phyloP scores from a whole-genome alignment of 2,329 filamentous ascomycete species.

The Ascomycota sp. region DNA sequence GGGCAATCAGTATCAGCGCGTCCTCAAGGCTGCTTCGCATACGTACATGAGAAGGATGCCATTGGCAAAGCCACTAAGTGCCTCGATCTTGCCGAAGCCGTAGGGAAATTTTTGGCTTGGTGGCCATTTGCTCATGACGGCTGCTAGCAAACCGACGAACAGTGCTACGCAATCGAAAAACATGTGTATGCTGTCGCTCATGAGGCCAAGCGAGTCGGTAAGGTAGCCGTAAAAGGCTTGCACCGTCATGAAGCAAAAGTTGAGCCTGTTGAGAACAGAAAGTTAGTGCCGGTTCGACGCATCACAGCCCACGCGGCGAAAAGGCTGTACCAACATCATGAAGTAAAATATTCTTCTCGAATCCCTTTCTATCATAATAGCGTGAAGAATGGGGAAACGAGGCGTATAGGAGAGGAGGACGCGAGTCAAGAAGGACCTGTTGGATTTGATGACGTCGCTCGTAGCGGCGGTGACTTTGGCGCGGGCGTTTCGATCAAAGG shows the following conservation, averaged over 20 bases:
- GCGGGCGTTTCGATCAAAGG: conserved; percentile 9
- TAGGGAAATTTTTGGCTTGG: conserved; percentile 79
- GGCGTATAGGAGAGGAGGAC: conserved; percentile 51
- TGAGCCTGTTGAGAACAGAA: conserved; percentile 58
- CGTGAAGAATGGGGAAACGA: conserved; percentile 58
- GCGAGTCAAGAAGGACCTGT: conserved; percentile 47
- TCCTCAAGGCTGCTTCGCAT: background rate
- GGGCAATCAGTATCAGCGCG: conserved; percentile 3
- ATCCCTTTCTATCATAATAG: conserved; percentile 76
- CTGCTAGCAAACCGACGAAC: conserved; percentile 72
- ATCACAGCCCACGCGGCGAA: too few relatives aligned
- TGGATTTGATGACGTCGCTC: conserved; percentile 6
- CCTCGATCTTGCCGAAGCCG: conserved; percentile 93
- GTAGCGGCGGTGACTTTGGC: conserved; percentile 3
- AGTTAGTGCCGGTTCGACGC: too few relatives aligned
- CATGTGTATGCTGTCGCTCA: conserved; percentile 98
- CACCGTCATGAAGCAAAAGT: conserved; percentile 85
- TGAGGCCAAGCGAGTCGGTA: conserved; percentile 81
- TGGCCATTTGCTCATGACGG: conserved; percentile 93
- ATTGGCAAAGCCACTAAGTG: conserved; percentile 86
- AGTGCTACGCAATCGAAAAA: conserved; percentile 94
- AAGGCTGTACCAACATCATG: conserved; percentile 47
- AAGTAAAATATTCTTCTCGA: conserved; percentile 95
- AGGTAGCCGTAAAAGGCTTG: conserved; percentile 88
- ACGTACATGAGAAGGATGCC: conserved; percentile 77